Base-by-base conservation (phyloP, 2,329 filamentous ascomycete species). In the Ophiosphaerella korrae region DNA sequence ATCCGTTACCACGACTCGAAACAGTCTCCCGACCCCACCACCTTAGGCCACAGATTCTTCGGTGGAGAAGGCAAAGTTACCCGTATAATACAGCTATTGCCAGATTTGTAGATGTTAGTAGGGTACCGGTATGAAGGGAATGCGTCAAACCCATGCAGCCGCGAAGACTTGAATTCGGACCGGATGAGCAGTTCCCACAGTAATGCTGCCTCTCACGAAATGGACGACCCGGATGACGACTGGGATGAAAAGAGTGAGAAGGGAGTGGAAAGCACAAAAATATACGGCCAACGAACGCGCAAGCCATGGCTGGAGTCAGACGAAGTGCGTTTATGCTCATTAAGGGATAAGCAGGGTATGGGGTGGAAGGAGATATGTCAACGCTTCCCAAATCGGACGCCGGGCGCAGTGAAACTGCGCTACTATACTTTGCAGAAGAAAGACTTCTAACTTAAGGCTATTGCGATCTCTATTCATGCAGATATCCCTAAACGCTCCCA, bases 81-180 rank as follows among this genome's bases (percentile, higher is more conserved):
- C n/a, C n/a, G n/a, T n/a, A n/a, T n/a, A n/a, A n/a, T n/a, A n/a
- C n/a, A n/a, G n/a, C n/a, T n/a, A n/a, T n/a, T n/a, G n/a, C 35
- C 39, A 26, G 55, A 58, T 52, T 55, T 31, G 41, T 55, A 36
- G 52, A 24, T 53, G 45, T 21, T 58, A 42, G 24, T 58, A 39
- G 49, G 48, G 26, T 58, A 48, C 21, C 37, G 31, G 37, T 52
- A 58, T 48, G 37, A 42, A 14, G 37, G 45, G 42, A 16, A 41
- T 24, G 29, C 24, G 5, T 8, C 40, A 49, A 38, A 37, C 38
- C 29, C 33, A 55, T 53, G 14, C 45, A 48, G 21, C 40, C 24
- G 33, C 33, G 29, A 34, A 54, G 52, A 53, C 42, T 45, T 36
- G 29, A 55, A 47, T 48, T n/a, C 35, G 31, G 48, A 54, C 35